Percentiles rank a stretch among this genome's conserved stretches.
Evolutionary conservation across 2,329 filamentous ascomycete species (phyloP).

Genomic region (Aquanectria penicillioides): DNA sequence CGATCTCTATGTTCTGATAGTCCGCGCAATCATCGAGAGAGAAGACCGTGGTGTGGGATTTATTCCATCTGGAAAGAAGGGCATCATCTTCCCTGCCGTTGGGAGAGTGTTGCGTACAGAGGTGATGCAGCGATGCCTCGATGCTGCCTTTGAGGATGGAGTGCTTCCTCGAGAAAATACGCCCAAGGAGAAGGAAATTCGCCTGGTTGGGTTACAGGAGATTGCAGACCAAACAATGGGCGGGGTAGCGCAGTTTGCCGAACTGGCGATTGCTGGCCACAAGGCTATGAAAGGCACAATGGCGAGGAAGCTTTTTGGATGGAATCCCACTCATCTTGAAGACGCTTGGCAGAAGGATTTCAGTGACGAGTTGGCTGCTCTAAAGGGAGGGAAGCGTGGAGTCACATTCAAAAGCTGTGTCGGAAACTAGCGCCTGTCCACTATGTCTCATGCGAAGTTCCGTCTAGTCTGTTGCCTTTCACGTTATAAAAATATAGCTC

Average conservation of each 20-base stretch:
- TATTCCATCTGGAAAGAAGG: constrained; percentile 10
- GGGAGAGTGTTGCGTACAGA: neutral
- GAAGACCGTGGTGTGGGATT: constrained; percentile 11
- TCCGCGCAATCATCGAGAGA: constrained; percentile 6
- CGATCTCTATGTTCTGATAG: constrained; percentile 13
- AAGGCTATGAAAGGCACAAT: constrained; percentile 16
- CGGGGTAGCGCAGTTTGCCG: constrained; percentile 16
- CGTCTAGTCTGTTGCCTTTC: too few species aligned
- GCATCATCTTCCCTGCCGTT: constrained; percentile 13
- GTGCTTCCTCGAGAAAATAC: constrained; percentile 13
- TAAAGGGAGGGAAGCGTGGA: neutral
- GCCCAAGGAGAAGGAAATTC: constrained; percentile 12
- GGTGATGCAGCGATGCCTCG: constrained; percentile 12
- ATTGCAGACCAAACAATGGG: constrained; percentile 20
- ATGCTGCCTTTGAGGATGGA: constrained; percentile 11
- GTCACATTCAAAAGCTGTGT: constrained; percentile 1
- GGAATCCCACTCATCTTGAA: neutral
- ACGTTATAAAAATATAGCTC: too few species aligned
- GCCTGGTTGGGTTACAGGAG: constrained; percentile 7
- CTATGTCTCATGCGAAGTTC: too few species aligned
- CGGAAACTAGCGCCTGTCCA: too few species aligned
- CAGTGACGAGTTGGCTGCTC: neutral
- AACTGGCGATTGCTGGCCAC: constrained; percentile 16
- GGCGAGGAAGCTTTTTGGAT: constrained; percentile 9
- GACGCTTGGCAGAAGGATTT: neutral